Conservation (phyloP, 768 basidiomycete genomes). For the Tremella mesenterica region DNA sequence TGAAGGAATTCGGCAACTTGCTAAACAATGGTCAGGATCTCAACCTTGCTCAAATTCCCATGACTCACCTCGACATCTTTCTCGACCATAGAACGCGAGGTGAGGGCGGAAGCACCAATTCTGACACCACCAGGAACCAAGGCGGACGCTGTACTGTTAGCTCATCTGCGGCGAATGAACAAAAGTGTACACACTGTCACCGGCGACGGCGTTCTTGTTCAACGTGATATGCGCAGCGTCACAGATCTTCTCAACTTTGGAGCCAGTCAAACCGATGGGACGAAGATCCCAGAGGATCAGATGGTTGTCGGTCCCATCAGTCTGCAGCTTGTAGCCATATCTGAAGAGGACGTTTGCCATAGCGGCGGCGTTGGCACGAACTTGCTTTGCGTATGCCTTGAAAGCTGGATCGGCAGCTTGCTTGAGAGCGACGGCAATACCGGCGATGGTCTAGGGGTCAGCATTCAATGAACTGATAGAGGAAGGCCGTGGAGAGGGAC, state of each 20-base stretch:
- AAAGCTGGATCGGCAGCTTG: conserved; percentile 84
- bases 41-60: background rate
- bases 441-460: conserved; percentile 70
- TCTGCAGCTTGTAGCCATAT: conserved; percentile 92
- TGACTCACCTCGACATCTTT: conserved; percentile 58
- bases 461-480: too few relatives aligned
- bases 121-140: conserved; percentile 95
- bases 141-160: conserved; percentile 54
- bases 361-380: conserved; percentile 75
- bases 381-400: conserved; percentile 87
- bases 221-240: conserved; percentile 90
- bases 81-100: conserved; percentile 87
- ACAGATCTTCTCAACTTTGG: conserved; percentile 97
- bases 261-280: conserved; percentile 89
- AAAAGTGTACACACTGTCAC: conserved; percentile 53
- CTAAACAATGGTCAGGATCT: background rate
- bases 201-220: conserved; percentile 85
- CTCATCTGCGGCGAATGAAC: background rate
- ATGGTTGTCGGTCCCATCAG: conserved; percentile 93
- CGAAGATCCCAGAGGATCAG: conserved; percentile 96
- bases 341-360: conserved; percentile 63
- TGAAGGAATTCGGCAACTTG: conserved; percentile 83
- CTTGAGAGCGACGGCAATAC: conserved; percentile 80
- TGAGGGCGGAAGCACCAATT: conserved; percentile 85
- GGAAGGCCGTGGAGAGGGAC: background rate